Evolutionary conservation across 2,329 filamentous ascomycete species (phyloP).

Genomic region (Alternaria gaisen): DNA sequence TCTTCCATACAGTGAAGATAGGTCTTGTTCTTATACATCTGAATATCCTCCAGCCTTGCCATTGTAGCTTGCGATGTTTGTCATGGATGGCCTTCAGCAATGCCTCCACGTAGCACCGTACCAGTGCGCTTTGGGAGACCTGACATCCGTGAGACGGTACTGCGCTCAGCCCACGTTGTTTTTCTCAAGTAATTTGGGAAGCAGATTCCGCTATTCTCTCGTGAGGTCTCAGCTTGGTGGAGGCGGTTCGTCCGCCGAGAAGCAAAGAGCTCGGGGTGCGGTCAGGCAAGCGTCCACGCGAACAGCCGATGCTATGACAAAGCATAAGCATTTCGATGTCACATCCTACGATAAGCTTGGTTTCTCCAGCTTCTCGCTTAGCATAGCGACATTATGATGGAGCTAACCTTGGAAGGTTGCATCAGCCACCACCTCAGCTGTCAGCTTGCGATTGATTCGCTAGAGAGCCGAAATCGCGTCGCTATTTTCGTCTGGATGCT

Average conservation of each 20-base stretch:
- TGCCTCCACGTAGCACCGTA: constrained; percentile 4
- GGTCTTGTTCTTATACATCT: constrained; percentile 9
- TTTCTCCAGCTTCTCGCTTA: not conserved
- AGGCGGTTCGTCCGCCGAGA: constrained; percentile 1
- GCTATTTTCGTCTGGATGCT: constrained; percentile 9
- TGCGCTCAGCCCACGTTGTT: not conserved
- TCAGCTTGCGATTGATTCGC: constrained; percentile 4
- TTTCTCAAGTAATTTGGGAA: not conserved
- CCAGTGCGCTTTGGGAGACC: not conserved
- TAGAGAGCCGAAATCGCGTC: not conserved
- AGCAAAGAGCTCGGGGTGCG: not conserved
- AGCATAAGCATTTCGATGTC: not conserved
- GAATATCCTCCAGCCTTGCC: not conserved
- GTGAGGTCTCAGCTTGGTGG: constrained; percentile 10
- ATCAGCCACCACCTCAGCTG: constrained; percentile 5
- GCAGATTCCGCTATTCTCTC: not conserved
- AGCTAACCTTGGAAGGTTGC: not conserved
- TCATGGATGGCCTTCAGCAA: constrained; percentile 2
- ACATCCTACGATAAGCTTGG: not conserved
- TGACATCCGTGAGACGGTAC: not conserved
- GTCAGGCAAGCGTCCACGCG: not conserved
- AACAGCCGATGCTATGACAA: not conserved
- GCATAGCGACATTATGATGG: not conserved
- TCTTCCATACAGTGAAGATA: not conserved
- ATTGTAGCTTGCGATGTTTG: not conserved